These are phyloP conservation scores for Obba rivulosa DNA, from an alignment of 768 basidiomycete species.

Conservation along the genomic window DNA sequence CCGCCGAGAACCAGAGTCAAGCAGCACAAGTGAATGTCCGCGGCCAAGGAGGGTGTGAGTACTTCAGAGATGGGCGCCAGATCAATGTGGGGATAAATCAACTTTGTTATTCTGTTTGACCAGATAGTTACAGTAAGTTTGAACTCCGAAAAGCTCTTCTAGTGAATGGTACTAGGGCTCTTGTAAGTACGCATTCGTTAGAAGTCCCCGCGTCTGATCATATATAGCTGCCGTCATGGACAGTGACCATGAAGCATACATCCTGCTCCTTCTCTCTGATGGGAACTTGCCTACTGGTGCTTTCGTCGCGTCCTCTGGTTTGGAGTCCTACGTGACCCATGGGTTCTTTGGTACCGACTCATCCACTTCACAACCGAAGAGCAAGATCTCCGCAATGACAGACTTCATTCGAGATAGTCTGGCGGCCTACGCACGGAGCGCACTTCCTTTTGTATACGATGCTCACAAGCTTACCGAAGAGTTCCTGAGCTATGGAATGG, in stretches of 20 bases:
- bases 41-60: neutral
- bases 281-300: slow-evolving; percentile 96
- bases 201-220: no score
- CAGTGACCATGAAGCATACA: slow-evolving; percentile 52
- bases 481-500: neutral
- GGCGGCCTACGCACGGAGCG: slow-evolving; percentile 69
- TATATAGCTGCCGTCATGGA: slow-evolving; percentile 15
- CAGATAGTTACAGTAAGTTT: no score
- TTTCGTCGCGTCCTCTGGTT: slow-evolving; percentile 90
- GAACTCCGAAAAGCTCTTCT: no score
- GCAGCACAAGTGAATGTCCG: no score
- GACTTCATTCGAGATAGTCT: slow-evolving; percentile 70
- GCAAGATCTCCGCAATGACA: slow-evolving; percentile 33
- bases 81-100: no score
- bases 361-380: slow-evolving; percentile 24
- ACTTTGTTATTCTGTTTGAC: no score
- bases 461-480: slow-evolving; percentile 44
- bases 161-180: no score
- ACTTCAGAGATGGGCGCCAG: slow-evolving; percentile 4
- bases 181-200: no score
- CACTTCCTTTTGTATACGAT: slow-evolving; percentile 76
- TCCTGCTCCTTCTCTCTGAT: slow-evolving; percentile 79
- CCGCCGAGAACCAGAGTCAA: slow-evolving; percentile 1
- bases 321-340: slow-evolving; percentile 87
- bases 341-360: slow-evolving; percentile 45